Base-by-base conservation (phyloP, 257 asterid genomes). In the Salvia splendens region DNA sequence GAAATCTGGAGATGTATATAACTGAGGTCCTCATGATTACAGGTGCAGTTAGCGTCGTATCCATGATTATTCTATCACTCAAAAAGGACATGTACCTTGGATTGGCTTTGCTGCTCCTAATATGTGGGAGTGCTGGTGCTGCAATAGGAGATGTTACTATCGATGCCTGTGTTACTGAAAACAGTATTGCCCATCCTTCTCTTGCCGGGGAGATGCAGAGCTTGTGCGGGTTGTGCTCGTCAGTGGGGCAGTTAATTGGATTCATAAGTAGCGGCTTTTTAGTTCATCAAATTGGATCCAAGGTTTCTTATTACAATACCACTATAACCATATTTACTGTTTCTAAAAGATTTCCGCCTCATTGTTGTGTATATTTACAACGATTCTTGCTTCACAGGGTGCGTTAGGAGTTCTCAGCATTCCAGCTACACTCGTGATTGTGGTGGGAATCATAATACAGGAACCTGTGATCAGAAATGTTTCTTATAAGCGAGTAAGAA, bases 141-240 rank as follows among this genome's bases (percentile, higher is more conserved):
- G 98, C 98, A 52, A 65, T 89, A 60, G 96, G 95, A 30, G 98
- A 89, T 56, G 98, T 92, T 70, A 92, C 98, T 49, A 81, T 92
- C 41, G 98, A 92, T 82, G 98, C 98, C 14, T 92, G 98, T 71
- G 98, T 89, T 65, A 93, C 95, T 4, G 95, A 92, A 69, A 92
- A 89, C 75, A 92, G 96, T 42, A 91, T 89, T 62, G 55, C 78
- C 60, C 95, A 77, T 75, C 96, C 98, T 71, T 79, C 90, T 63
- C 95, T 92, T 73, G 96, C 98, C 42, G 89, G 95, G 49, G 98
- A 92, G 75, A 85, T 92, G 96, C 98, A 89, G 82, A 92, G 95
- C 80, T 87, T 92, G 79, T 87, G 95, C 54, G 88, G 92, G 40
- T 74, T 87, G 73, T 85, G 98, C 79, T 83, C 96, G 46, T 89